These are phyloP conservation scores for Boletus insuetus DNA, from an alignment of 768 basidiomycete species.

Conservation along the genomic window DNA sequence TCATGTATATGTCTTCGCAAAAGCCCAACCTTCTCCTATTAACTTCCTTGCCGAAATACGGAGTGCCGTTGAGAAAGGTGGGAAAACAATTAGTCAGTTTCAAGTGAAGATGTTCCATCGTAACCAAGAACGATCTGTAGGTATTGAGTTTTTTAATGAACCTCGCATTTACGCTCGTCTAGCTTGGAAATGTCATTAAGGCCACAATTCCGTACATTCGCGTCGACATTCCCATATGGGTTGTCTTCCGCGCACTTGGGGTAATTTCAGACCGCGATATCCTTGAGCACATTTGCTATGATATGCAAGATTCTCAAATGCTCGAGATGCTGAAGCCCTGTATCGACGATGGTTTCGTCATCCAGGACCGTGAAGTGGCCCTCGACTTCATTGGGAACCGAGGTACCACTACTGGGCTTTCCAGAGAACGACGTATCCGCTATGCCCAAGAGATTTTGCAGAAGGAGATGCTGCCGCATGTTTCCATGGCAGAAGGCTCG, in stretches of 20 bases:
- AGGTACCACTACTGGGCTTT: constrained; percentile 91
- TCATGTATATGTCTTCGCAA: constrained; percentile 98
- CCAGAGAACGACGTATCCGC: constrained; percentile 87
- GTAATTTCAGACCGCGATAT: constrained; percentile 98
- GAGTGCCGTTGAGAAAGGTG: constrained; percentile 95
- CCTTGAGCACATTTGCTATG: constrained; percentile 97
- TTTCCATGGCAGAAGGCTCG: constrained; percentile 93
- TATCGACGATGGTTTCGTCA: constrained; percentile 97
- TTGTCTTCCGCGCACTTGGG: constrained; percentile 96
- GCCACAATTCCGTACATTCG: constrained; percentile 98
- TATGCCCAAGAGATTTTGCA: constrained; percentile 98
- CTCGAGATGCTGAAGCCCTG: constrained; percentile 98
- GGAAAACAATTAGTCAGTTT: constrained; percentile 96
- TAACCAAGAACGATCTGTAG: constrained; percentile 83
- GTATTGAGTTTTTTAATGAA: constrained; percentile 23
- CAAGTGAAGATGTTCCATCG: constrained; percentile 97
- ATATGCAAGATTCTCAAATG: constrained; percentile 94
- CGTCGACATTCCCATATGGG: constrained; percentile 97
- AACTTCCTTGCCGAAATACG: constrained; percentile 96
- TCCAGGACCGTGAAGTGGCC: constrained; percentile 95
- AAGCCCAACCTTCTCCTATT: constrained; percentile 93
- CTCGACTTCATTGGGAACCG: constrained; percentile 98
- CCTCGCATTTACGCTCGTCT: constrained; percentile 1
- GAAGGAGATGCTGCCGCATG: constrained; percentile 98
- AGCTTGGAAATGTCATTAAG: constrained; percentile 92